Evolutionary conservation across 2,329 filamentous ascomycete species (phyloP).

Genomic region (Microdochium bolleyi): DNA sequence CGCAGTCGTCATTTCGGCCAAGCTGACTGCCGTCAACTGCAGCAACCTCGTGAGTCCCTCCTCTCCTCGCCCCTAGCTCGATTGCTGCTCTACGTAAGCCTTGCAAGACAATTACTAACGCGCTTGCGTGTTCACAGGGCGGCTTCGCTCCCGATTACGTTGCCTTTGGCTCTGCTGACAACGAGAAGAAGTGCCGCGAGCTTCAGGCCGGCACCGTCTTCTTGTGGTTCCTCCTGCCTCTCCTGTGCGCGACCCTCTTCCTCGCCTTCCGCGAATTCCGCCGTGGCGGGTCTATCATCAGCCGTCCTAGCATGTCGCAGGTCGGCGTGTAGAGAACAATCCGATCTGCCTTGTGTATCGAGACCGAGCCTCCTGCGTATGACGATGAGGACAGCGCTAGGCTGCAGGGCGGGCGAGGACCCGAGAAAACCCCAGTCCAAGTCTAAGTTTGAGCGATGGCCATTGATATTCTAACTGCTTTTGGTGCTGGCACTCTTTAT

Average conservation of each 20-base stretch:
- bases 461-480: not conserved
- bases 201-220: conserved; percentile 69
- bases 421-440: not conserved
- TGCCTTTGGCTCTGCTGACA: conserved; percentile 51
- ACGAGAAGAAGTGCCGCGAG: conserved; percentile 61
- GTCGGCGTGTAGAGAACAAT: conserved; percentile 32
- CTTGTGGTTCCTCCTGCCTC: conserved; percentile 69
- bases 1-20: conserved; percentile 62
- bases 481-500: not conserved
- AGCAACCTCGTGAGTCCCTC: conserved; percentile 39
- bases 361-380: not conserved
- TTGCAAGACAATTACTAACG: conserved; percentile 2
- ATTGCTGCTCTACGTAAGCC: too few relatives aligned
- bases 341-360: not conserved
- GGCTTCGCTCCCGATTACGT: conserved; percentile 44
- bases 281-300: conserved; percentile 29
- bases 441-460: not conserved
- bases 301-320: conserved; percentile 48
- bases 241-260: conserved; percentile 48
- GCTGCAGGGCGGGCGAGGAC: not conserved
- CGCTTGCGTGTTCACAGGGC: conserved; percentile 16
- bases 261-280: conserved; percentile 46
- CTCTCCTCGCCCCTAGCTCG: too few relatives aligned
- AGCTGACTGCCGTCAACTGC: conserved; percentile 63
- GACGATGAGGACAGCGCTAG: not conserved